Evolutionary conservation across 1,139 yeast species (phyloP).

Genomic region (Sugiyamaella xylanicola): DNA sequence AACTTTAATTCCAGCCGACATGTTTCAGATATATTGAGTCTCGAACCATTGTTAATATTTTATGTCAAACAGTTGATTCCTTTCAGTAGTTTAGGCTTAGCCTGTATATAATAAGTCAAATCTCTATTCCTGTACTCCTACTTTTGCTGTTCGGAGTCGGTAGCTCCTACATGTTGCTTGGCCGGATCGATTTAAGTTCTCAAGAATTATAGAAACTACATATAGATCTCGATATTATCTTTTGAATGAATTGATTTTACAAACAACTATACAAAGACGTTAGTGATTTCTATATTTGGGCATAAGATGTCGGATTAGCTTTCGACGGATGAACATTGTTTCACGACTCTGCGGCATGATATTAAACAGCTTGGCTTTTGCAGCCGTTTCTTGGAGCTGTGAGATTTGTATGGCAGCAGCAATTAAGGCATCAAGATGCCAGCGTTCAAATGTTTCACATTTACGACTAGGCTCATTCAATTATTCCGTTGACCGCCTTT

Average conservation of each 20-base stretch:
- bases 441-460: background rate
- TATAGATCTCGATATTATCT: too few species aligned
- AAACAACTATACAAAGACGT: background rate
- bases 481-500: too few species aligned
- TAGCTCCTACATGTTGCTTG: too few species aligned
- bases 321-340: background rate
- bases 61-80: background rate
- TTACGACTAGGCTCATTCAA: background rate
- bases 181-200: too few species aligned
- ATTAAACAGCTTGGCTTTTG: too few species aligned
- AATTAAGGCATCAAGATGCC: background rate
- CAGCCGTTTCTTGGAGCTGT: background rate
- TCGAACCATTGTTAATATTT: too few species aligned
- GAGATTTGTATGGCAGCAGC: background rate
- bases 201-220: too few species aligned
- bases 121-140: too few species aligned
- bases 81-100: background rate
- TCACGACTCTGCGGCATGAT: too few species aligned
- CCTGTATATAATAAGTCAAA: too few species aligned
- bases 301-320: background rate
- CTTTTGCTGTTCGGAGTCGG: too few species aligned
- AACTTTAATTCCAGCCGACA: background rate
- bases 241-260: background rate
- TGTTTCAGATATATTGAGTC: background rate
- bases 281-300: background rate